A percentile compares a stretch with the other conserved stretches of the same genome.
These are phyloP conservation scores for Tritrichomonas musculus DNA, from an alignment of 208 protist genomes.

Conservation along the genomic window DNA sequence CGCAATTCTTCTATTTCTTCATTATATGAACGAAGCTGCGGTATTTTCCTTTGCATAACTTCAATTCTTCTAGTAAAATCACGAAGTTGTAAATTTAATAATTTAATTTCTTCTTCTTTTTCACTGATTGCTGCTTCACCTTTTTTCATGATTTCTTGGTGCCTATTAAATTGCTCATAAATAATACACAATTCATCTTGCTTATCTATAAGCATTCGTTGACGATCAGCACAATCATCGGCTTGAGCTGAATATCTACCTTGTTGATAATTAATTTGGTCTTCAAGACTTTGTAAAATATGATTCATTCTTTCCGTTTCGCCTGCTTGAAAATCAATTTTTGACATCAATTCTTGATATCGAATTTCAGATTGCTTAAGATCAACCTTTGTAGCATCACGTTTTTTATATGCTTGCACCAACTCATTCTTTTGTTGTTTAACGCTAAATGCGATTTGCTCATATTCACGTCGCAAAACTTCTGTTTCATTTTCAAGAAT, in stretches of 20 bases:
- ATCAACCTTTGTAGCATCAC: slow-evolving; percentile 8
- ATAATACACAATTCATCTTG: not conserved
- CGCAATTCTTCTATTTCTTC: not conserved
- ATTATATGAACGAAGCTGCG: not conserved
- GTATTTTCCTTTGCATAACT: not conserved
- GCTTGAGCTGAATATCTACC: not conserved
- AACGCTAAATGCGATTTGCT: not conserved
- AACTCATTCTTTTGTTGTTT: not conserved
- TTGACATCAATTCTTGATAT: not conserved
- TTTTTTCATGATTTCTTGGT: slow-evolving; percentile 8
- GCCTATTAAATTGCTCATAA: not conserved
- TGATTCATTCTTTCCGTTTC: slow-evolving; percentile 22
- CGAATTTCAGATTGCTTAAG: not conserved
- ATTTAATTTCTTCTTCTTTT: not conserved
- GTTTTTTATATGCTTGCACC: not conserved
- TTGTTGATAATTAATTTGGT: not conserved
- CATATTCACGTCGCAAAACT: not conserved
- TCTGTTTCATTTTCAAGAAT: slow-evolving; percentile 15
- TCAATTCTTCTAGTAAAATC: not conserved
- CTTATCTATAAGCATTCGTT: not conserved
- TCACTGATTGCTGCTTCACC: not conserved
- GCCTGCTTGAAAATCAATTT: slow-evolving; percentile 12
- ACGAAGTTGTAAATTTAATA: not conserved
- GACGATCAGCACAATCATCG: not conserved
- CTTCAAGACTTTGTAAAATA: not conserved